Percentiles rank a stretch among this genome's conserved stretches.
Evolutionary conservation across 805 yeast species (phyloP).

Genomic region (Candida nitratophila): DNA sequence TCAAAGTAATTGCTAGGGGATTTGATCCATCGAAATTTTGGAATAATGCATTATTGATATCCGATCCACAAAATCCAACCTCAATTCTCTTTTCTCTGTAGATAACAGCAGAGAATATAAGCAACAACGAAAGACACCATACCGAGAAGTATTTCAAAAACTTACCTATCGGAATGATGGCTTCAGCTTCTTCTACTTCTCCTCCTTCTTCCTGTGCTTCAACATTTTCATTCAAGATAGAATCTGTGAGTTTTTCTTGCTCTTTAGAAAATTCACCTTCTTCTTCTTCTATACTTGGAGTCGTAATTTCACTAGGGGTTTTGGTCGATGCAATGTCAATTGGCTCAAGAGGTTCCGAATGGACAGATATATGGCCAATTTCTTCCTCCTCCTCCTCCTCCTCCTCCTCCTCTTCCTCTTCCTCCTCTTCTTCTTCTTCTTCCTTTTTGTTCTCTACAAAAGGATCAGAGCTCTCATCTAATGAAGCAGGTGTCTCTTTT

Average conservation of each 20-base stretch:
- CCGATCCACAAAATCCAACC: constrained; percentile 75
- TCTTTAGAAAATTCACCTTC: constrained; percentile 9
- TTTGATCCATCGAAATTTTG: constrained; percentile 11
- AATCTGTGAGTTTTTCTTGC: constrained; percentile 9
- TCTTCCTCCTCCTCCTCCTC: neutral
- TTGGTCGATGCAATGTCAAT: neutral
- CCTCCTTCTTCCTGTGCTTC: constrained; percentile 10
- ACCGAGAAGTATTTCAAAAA: constrained; percentile 4
- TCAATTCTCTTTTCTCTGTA: constrained; percentile 50
- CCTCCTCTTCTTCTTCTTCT: too few relatives aligned
- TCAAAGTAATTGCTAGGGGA: neutral
- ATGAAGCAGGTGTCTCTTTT: too few relatives aligned
- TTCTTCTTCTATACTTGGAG: constrained; percentile 11
- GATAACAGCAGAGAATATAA: constrained; percentile 9
- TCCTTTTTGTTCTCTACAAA: too few relatives aligned
- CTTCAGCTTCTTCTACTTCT: constrained; percentile 15
- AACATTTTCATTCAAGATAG: constrained; percentile 16
- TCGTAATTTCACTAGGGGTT: constrained; percentile 4
- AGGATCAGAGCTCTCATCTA: too few relatives aligned
- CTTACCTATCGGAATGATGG: constrained; percentile 4
- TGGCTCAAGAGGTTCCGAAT: neutral
- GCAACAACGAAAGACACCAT: constrained; percentile 2
- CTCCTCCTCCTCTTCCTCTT: constrained; percentile 1
- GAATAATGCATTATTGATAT: constrained; percentile 35
- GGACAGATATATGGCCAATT: neutral